These are phyloP conservation scores for Meyerozyma athensensis DNA, from an alignment of 1,139 yeast species.

Conservation along the genomic window DNA sequence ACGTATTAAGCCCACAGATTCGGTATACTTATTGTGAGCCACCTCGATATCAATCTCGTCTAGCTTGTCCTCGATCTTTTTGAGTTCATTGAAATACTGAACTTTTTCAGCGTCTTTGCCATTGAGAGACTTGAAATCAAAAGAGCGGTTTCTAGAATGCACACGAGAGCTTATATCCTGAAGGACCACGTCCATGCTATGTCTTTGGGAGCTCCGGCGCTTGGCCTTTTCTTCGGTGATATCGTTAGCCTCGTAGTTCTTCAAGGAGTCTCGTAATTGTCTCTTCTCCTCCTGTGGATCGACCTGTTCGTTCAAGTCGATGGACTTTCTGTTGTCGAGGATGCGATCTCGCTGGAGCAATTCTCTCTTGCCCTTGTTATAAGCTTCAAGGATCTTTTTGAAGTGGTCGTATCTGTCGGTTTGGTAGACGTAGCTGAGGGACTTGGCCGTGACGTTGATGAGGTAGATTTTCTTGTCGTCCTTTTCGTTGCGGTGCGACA, in stretches of 20 bases:
- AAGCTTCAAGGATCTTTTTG: constrained; percentile 52
- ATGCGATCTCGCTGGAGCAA: constrained; percentile 45
- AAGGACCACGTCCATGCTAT: constrained; percentile 37
- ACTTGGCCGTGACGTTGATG: constrained; percentile 43
- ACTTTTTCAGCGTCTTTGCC: constrained; percentile 17
- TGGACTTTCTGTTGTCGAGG: constrained; percentile 24
- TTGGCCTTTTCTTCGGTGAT: constrained; percentile 25
- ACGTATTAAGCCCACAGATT: constrained; percentile 49
- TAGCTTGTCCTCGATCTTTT: constrained; percentile 55
- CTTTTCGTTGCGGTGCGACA: constrained; percentile 8
- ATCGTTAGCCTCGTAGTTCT: constrained; percentile 31
- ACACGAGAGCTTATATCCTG: constrained; percentile 54
- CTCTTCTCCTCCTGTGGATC: constrained; percentile 33
- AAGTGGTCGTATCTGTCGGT: constrained; percentile 62
- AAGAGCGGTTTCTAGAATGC: constrained; percentile 51
- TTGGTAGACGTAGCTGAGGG: constrained; percentile 56
- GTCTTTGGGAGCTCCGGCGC: constrained; percentile 27
- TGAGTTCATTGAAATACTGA: constrained; percentile 39
- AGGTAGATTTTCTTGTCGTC: constrained; percentile 31
- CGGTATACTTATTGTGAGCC: constrained; percentile 55
- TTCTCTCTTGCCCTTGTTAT: constrained; percentile 63
- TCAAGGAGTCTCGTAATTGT: constrained; percentile 36
- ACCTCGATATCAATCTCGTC: constrained; percentile 65
- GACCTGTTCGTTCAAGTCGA: constrained; percentile 13
- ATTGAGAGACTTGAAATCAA: constrained; percentile 34